A percentile compares a stretch with the other conserved stretches of the same genome.
Evolutionary conservation across 371 early-diverging fungal genomes (phyloP).

Genomic region (Mucor lusitanicus): DNA sequence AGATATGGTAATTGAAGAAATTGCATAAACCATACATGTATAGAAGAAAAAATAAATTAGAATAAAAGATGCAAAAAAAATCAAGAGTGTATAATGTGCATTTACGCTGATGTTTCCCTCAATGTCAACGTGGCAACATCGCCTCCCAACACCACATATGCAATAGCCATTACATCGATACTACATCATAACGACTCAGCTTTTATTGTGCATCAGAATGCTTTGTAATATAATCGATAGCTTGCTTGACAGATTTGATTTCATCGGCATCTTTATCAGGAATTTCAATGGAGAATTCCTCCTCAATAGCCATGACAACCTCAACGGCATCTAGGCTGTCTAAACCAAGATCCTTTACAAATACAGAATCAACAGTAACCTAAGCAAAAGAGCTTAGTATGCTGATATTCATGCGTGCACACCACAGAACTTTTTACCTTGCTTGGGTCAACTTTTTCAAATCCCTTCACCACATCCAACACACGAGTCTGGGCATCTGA

Average conservation of each 20-base stretch:
- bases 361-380: constrained; percentile 85
- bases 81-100: too few relatives aligned
- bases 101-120: background rate
- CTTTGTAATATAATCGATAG: constrained; percentile 82
- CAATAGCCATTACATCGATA: too few relatives aligned
- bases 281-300: constrained; percentile 97
- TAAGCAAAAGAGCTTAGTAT: constrained; percentile 27
- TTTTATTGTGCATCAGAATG: constrained; percentile 78
- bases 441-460: constrained; percentile 89
- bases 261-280: constrained; percentile 97
- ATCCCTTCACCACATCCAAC: constrained; percentile 84
- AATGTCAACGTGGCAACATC: background rate
- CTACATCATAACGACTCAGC: too few relatives aligned
- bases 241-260: constrained; percentile 86
- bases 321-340: constrained; percentile 97
- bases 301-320: constrained; percentile 98
- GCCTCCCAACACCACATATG: too few relatives aligned
- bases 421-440: constrained; percentile 77
- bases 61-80: background rate
- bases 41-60: constrained; percentile 1
- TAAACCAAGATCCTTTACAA: constrained; percentile 91
- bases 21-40: constrained; percentile 32
- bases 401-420: background rate
- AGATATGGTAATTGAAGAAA: constrained; percentile 60
- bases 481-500: constrained; percentile 80